Conservation (phyloP, 345 rosid species). For the Linum trigynum region DNA sequence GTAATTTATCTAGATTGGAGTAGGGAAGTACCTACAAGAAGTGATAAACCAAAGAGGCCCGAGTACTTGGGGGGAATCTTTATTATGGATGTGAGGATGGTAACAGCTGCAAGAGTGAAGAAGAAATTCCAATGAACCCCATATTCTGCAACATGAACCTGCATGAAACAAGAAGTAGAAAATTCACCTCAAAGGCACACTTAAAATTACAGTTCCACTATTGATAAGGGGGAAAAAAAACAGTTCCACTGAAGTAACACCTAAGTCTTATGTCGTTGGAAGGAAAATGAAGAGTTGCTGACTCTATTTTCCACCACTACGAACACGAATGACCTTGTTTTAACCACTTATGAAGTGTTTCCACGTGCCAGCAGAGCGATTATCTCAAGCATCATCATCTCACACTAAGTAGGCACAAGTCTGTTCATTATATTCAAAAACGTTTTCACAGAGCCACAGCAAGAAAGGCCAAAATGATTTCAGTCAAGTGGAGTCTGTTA, state of each 20-base stretch:
- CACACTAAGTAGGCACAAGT: not conserved
- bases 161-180: constrained; percentile 4
- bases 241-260: not conserved
- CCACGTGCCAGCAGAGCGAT: not conserved
- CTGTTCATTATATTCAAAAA: not conserved
- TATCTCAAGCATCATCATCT: not conserved
- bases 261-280: not conserved
- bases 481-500: not conserved
- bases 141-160: constrained; percentile 82
- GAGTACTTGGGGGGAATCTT: constrained; percentile 58
- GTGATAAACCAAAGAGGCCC: constrained; percentile 53
- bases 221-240: not conserved
- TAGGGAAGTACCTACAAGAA: constrained; percentile 45
- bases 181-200: not conserved
- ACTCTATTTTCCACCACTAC: not conserved
- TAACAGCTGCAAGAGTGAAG: constrained; percentile 79
- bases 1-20: constrained; percentile 1
- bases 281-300: not conserved
- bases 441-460: not conserved
- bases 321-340: not conserved
- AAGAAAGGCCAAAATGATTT: not conserved
- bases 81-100: constrained; percentile 51
- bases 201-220: not conserved
- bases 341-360: not conserved
- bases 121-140: constrained; percentile 97